phyloP scores from a whole-genome alignment of 192 early-diverging fungal species.

The Rhizophagus prolifer region DNA sequence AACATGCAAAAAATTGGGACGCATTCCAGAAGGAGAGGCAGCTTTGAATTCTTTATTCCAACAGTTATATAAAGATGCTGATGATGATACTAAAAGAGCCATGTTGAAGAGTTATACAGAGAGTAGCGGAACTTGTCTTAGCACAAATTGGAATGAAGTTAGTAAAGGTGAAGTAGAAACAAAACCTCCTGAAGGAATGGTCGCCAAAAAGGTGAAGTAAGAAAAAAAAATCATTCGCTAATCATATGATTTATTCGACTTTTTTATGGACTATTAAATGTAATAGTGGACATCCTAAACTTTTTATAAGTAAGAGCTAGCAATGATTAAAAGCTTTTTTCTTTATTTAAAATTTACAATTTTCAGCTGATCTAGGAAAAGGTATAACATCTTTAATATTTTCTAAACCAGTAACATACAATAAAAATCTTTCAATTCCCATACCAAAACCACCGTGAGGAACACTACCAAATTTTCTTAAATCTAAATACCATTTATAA shows the following conservation, averaged over 20 bases:
- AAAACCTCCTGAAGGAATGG: conserved; percentile 90
- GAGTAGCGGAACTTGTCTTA: conserved; percentile 90
- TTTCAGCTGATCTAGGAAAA: conserved; percentile 49
- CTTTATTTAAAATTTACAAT: conserved; percentile 51
- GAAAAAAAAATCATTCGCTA: too few species aligned
- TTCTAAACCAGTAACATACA: conserved; percentile 75
- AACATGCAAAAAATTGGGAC: conserved; percentile 81
- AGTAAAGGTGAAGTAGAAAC: conserved; percentile 80
- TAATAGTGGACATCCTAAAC: too few species aligned
- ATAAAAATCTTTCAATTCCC: conserved; percentile 82
- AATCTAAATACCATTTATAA: conserved; percentile 82
- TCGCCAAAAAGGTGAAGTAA: conserved; percentile 66
- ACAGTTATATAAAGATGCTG: conserved; percentile 87
- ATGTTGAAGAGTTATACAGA: conserved; percentile 99
- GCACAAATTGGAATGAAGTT: conserved; percentile 96
- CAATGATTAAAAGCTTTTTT: background rate
- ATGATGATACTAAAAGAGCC: conserved; percentile 81
- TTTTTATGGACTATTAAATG: too few species aligned
- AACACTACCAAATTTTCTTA: conserved; percentile 77
- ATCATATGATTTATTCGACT: too few species aligned
- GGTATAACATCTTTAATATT: conserved; percentile 75
- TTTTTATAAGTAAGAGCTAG: background rate
- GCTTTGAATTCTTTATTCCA: conserved; percentile 92
- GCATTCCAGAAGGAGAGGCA: conserved; percentile 84
- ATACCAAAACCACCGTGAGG: conserved; percentile 92